Percentiles rank a stretch among this genome's conserved stretches.
These are phyloP conservation scores for Penicillium verhagenii DNA, from an alignment of 495 filamentous ascomycete species.

Conservation along the genomic window DNA sequence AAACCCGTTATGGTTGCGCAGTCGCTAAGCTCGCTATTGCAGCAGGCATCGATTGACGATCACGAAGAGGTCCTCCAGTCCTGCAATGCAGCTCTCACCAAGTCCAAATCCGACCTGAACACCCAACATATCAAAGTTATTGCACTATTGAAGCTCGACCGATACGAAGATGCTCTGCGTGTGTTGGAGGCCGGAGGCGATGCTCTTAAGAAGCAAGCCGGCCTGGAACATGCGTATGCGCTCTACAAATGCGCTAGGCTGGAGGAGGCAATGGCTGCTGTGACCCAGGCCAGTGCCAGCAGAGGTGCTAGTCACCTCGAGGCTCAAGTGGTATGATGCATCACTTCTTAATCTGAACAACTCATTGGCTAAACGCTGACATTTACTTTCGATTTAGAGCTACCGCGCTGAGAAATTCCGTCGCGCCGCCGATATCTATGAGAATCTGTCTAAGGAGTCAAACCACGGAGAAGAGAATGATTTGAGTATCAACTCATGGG, in stretches of 20 bases:
- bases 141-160: conserved; percentile 88
- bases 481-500: conserved; percentile 78
- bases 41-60: conserved; percentile 64
- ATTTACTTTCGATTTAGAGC: conserved; percentile 41
- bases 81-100: conserved; percentile 65
- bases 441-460: conserved; percentile 53
- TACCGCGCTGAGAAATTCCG: conserved; percentile 85
- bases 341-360: neutral
- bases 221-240: conserved; percentile 84
- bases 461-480: conserved; percentile 75
- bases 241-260: conserved; percentile 82
- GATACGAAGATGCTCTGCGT: conserved; percentile 83
- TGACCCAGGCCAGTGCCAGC: conserved; percentile 46
- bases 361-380: neutral
- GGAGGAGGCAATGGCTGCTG: conserved; percentile 63
- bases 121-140: conserved; percentile 79
- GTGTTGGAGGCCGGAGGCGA: conserved; percentile 71
- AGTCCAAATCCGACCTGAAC: conserved; percentile 59
- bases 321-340: conserved; percentile 74
- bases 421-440: conserved; percentile 68
- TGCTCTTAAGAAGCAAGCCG: conserved; percentile 61
- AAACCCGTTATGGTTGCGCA: conserved; percentile 42
- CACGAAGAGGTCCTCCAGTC: conserved; percentile 70
- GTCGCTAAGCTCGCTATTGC: conserved; percentile 56
- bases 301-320: conserved; percentile 78